A percentile compares a stretch with the other conserved stretches of the same genome.
phyloP scores from a whole-genome alignment of 2,329 filamentous ascomycete species.

The Furcasterigmium sp. region DNA sequence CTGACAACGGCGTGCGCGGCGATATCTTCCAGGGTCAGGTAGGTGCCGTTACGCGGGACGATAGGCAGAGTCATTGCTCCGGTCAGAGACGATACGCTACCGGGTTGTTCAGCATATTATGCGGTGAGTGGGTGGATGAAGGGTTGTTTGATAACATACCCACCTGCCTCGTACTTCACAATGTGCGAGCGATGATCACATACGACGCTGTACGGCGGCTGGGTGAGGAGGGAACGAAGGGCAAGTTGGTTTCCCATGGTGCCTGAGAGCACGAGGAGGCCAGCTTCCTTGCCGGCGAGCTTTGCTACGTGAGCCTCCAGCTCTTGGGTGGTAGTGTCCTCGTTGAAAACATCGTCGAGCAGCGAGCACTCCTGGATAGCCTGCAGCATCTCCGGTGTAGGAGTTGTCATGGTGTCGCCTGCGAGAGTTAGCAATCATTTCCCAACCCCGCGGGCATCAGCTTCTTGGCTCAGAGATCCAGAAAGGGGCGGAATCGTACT shows the following conservation, averaged over 20 bases:
- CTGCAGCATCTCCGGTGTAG: constrained; percentile 74
- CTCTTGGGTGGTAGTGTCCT: constrained; percentile 72
- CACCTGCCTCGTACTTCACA: constrained; percentile 59
- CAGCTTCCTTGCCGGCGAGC: constrained; percentile 70
- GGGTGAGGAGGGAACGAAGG: constrained; percentile 68
- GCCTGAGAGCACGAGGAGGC: constrained; percentile 78
- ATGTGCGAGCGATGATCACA: constrained; percentile 79
- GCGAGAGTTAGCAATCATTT: not conserved
- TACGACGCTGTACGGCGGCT: constrained; percentile 75
- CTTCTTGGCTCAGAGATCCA: too few relatives aligned
- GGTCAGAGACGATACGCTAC: constrained; percentile 63
- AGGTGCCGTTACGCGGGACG: constrained; percentile 62
- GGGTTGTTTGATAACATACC: constrained; percentile 30
- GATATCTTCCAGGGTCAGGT: constrained; percentile 75
- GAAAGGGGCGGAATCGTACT: constrained; percentile 20
- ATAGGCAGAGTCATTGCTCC: constrained; percentile 67
- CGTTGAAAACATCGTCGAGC: constrained; percentile 76
- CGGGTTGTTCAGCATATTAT: constrained; percentile 11
- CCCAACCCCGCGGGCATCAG: not conserved
- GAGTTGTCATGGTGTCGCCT: constrained; percentile 62
- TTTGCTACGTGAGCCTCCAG: constrained; percentile 71
- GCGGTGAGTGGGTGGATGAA: not conserved
- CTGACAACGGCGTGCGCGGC: constrained; percentile 57
- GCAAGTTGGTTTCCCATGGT: constrained; percentile 94
- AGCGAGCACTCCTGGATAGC: constrained; percentile 72